Percentiles rank a stretch among this genome's conserved stretches.
These are phyloP conservation scores for Eimeria necatrix DNA, from an alignment of 169 alveolate genomes.

Conservation along the genomic window DNA sequence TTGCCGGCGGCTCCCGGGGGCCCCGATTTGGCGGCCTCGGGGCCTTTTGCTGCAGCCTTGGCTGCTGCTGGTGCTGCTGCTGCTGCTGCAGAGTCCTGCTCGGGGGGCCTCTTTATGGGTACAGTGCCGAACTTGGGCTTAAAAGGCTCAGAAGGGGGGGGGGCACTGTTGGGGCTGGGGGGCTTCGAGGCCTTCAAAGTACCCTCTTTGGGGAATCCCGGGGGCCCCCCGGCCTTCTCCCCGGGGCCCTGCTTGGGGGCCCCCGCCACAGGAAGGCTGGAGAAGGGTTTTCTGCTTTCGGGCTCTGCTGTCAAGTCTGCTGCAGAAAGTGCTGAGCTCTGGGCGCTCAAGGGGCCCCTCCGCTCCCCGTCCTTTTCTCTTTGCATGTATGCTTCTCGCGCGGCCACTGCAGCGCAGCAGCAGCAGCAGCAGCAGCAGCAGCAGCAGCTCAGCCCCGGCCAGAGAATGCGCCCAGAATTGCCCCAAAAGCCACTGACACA, in stretches of 20 bases:
- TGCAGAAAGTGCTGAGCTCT: neutral
- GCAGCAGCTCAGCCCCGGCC: neutral
- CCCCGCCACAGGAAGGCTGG: conserved; percentile 5
- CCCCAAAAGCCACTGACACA: no score
- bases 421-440: neutral
- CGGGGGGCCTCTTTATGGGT: neutral
- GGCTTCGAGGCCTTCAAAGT: conserved; percentile 8
- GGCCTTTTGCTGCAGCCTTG: conserved; percentile 30
- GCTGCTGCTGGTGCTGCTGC: neutral
- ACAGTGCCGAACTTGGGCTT: conserved; percentile 18
- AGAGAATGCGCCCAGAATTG: no score
- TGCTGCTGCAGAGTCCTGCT: neutral
- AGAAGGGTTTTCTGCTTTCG: conserved; percentile 29
- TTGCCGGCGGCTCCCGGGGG: neutral
- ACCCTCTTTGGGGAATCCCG: neutral
- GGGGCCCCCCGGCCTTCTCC: neutral
- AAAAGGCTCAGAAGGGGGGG: neutral
- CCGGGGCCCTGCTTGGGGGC: neutral
- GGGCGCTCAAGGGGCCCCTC: no score
- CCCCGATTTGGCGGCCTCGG: neutral
- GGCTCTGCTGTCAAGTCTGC: conserved; percentile 47
- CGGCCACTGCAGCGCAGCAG: no score
- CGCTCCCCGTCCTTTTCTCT: neutral
- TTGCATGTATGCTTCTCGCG: neutral
- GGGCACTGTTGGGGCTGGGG: neutral